Percentiles rank a stretch among this genome's conserved stretches.
These are phyloP conservation scores for Aphanomyces astaci DNA, from an alignment of 352 stramenopile species.

Conservation along the genomic window DNA sequence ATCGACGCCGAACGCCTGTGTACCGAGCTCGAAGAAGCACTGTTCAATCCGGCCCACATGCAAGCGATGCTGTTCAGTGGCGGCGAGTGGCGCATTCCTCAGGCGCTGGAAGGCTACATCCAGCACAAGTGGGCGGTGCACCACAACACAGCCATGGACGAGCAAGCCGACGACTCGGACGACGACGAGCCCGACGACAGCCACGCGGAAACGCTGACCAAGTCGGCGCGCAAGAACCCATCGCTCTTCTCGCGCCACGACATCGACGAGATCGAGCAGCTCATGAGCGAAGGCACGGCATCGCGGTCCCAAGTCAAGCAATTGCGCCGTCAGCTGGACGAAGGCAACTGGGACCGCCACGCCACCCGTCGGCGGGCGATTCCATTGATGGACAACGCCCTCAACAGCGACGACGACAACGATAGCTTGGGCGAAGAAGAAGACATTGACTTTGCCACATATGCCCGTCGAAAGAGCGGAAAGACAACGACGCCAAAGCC, in stretches of 20 bases:
- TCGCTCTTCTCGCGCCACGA: constrained; percentile 17
- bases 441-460: constrained; percentile 16
- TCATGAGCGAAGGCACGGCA: constrained; percentile 19
- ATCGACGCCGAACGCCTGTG: constrained; percentile 20
- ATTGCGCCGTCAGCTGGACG: constrained; percentile 17
- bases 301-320: constrained; percentile 18
- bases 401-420: not conserved
- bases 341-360: constrained; percentile 20
- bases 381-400: not conserved
- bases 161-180: constrained; percentile 14
- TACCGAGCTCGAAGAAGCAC: constrained; percentile 14
- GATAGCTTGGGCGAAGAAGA: constrained; percentile 21
- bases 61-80: not conserved
- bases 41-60: constrained; percentile 15
- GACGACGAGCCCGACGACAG: not conserved
- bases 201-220: constrained; percentile 7
- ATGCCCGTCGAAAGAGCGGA: constrained; percentile 14
- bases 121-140: constrained; percentile 21
- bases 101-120: constrained; percentile 18
- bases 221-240: not conserved
- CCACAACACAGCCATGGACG: constrained; percentile 13
- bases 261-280: constrained; percentile 19
- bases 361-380: not conserved
- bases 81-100: constrained; percentile 15
- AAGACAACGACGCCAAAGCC: constrained; percentile 2